phyloP scores from a whole-genome alignment of 1,139 yeast genomes.

The Yamadazyma songkhlaensis region DNA sequence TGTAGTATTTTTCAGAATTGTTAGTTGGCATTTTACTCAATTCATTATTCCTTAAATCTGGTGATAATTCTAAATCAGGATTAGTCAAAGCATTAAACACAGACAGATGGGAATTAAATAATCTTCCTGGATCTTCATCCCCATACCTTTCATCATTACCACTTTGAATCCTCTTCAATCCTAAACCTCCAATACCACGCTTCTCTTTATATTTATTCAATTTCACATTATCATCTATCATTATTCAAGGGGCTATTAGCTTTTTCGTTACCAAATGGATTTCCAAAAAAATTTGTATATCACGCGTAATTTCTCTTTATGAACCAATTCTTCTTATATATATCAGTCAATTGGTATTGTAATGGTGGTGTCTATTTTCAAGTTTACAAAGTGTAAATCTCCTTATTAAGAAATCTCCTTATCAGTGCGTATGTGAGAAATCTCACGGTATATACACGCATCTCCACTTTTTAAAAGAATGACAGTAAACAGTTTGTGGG shows the following conservation, averaged over 20 bases:
- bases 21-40: constrained; percentile 10
- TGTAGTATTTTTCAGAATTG: constrained; percentile 5
- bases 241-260: too few relatives aligned
- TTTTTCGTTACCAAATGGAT: too few relatives aligned
- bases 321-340: too few relatives aligned
- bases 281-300: too few relatives aligned
- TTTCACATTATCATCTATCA: too few relatives aligned
- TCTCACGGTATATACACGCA: neutral
- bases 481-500: neutral
- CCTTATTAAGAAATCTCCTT: neutral
- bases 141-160: neutral
- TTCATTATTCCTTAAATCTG: constrained; percentile 8
- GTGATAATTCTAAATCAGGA: constrained; percentile 38
- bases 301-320: too few relatives aligned
- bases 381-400: too few relatives aligned
- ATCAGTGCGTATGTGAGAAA: too few relatives aligned
- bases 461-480: constrained; percentile 4
- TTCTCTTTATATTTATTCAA: too few relatives aligned
- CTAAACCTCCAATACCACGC: neutral
- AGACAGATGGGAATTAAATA: constrained; percentile 39
- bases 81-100: constrained; percentile 38
- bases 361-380: too few relatives aligned
- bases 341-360: too few relatives aligned
- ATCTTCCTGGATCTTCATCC: constrained; percentile 12
- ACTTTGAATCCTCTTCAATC: too few relatives aligned